A percentile compares a stretch with the other conserved stretches of the same genome.
Conservation (phyloP, 352 stramenopile genomes). For the Phytophthora sp. region DNA sequence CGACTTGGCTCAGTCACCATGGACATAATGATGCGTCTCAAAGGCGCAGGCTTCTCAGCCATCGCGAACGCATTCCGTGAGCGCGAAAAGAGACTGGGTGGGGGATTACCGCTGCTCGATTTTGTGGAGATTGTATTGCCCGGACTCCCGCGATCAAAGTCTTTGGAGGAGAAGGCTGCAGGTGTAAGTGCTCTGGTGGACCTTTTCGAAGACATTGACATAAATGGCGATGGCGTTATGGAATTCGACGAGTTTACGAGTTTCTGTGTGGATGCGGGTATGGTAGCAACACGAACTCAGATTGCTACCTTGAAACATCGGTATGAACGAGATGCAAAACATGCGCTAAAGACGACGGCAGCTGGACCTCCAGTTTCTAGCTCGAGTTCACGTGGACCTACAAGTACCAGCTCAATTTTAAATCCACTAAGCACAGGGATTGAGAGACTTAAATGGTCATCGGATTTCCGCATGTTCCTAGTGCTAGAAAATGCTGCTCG, state of each 20-base stretch:
- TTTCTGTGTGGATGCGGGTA: conserved; percentile 87
- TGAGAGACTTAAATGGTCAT: conserved; percentile 79
- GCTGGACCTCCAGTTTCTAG: not conserved
- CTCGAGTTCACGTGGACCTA: not conserved
- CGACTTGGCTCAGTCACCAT: conserved; percentile 29
- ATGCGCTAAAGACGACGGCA: conserved; percentile 57
- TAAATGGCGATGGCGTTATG: conserved; percentile 86
- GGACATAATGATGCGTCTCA: conserved; percentile 87
- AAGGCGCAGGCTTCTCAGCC: conserved; percentile 73
- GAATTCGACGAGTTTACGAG: conserved; percentile 90
- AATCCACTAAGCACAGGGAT: conserved; percentile 54
- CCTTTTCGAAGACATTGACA: conserved; percentile 89
- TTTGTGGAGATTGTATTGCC: conserved; percentile 85
- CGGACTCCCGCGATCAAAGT: conserved; percentile 52
- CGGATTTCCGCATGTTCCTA: conserved; percentile 61
- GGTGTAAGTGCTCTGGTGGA: conserved; percentile 72
- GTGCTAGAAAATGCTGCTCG: conserved; percentile 71
- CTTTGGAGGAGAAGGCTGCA: conserved; percentile 48
- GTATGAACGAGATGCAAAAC: conserved; percentile 66
- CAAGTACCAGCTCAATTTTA: conserved; percentile 10
- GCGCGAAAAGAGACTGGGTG: conserved; percentile 61
- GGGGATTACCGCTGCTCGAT: conserved; percentile 67
- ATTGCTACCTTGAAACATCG: conserved; percentile 65
- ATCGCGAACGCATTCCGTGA: conserved; percentile 82
- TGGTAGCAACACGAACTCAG: conserved; percentile 69